Base-by-base conservation (phyloP, 768 basidiomycete species). In the Scleroderma bovista region DNA sequence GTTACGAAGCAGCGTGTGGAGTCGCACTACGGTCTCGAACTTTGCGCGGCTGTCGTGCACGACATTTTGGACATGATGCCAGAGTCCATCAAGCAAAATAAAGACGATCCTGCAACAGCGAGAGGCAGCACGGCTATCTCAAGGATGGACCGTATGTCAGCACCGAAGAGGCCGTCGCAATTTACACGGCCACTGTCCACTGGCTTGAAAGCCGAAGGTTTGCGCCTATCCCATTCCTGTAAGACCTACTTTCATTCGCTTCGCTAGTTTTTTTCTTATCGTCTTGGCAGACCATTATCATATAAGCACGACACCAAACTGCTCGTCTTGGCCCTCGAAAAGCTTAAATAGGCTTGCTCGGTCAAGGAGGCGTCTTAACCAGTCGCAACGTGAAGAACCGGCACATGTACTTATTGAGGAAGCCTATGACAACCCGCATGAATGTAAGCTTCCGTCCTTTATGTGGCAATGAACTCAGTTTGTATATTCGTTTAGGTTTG, bases 31-130 rank as follows among this genome's bases (percentile, higher is more conserved):
- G 96, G 98, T 67, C 77, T 99, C 32, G 96, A 99, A 65, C 74
- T 99, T 40, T n/a, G n/a, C n/a, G n/a, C n/a, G n/a, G n/a, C n/a
- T n/a, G n/a, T n/a, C n/a, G n/a, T n/a, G n/a, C n/a, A 97, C 72
- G 95, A 99, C 68, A 98, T 99, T 59, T 75, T 99, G 58, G 95
- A 98, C 74, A 97, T 98, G 95, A 97, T 98, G 95, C 96, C 96
- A 7, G 96, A 98, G 69, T 93, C 90, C 2, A 94, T 98, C 75
- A 94, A 94, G 71, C 93, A 94, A 70, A 99, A 98, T 93, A n/a
- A 99, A 99, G 76, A 98, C 96, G 12, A 98, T 99, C 57, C 64
- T 99, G 64, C 96, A 99, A 66, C 96, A 98, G 66, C 72, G 96
- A 99, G 72, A 77, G 96, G 53, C 96, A 98, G 67, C 95, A 99